Evolutionary conservation across 2,329 filamentous ascomycete genomes (phyloP).

Genomic region (Monosporascus sp.): DNA sequence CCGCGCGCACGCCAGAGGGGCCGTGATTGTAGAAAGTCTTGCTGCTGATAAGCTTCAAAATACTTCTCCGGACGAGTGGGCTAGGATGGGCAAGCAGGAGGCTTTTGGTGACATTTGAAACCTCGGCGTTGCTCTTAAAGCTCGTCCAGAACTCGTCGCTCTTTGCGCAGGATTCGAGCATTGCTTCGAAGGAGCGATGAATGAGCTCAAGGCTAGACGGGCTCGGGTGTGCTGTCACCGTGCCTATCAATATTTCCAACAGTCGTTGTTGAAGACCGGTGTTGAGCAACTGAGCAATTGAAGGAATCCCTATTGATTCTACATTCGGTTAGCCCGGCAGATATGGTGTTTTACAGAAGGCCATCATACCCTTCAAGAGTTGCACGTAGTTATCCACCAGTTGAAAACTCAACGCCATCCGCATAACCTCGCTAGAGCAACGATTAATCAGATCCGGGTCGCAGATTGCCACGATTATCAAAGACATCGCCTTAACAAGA

Average conservation of each 20-base stretch:
- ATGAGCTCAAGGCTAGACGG: slow-evolving; percentile 26
- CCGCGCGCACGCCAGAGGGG: slow-evolving; percentile 22
- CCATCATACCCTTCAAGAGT: slow-evolving; percentile 46
- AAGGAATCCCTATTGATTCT: slow-evolving; percentile 18
- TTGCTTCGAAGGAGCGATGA: slow-evolving; percentile 30
- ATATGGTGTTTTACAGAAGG: neutral
- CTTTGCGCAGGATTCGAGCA: slow-evolving; percentile 34
- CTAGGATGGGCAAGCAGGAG: slow-evolving; percentile 34
- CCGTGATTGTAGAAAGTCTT: slow-evolving; percentile 14
- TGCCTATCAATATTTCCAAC: slow-evolving; percentile 14
- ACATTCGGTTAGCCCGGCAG: slow-evolving; percentile 11
- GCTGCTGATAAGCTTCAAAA: slow-evolving; percentile 26
- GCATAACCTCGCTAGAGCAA: slow-evolving; percentile 37
- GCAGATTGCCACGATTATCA: slow-evolving; percentile 57
- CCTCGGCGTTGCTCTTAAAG: slow-evolving; percentile 24
- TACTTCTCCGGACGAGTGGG: slow-evolving; percentile 29
- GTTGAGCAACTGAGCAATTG: slow-evolving; percentile 16
- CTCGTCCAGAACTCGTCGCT: slow-evolving; percentile 33
- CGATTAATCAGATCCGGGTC: slow-evolving; percentile 47
- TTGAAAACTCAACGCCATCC: slow-evolving; percentile 43
- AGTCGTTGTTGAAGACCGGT: slow-evolving; percentile 17
- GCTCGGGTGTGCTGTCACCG: slow-evolving; percentile 15
- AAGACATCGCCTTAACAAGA: slow-evolving; percentile 40
- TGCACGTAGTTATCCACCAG: slow-evolving; percentile 53
- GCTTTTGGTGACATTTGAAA: slow-evolving; percentile 24